Conservation (phyloP, 352 stramenopile species). For the Phytophthora ohioensis region DNA sequence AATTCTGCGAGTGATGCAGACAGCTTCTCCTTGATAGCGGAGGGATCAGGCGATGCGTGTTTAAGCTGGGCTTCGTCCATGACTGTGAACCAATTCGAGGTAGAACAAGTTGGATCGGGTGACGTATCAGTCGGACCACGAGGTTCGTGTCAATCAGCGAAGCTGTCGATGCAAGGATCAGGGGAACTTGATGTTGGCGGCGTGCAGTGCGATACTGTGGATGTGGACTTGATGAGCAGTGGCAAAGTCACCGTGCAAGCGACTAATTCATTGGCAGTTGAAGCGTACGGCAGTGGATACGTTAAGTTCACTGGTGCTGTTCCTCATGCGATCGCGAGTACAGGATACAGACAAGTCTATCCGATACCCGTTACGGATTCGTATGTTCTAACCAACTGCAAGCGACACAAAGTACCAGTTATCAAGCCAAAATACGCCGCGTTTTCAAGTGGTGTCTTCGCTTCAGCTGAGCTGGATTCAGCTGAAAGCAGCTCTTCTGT, state of each 20-base stretch:
- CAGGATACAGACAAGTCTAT: constrained; percentile 12
- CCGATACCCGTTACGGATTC: constrained; percentile 5
- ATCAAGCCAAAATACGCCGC: constrained; percentile 27
- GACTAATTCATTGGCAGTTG: constrained; percentile 25
- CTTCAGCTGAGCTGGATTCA: constrained; percentile 29
- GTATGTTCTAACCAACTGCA: constrained; percentile 24
- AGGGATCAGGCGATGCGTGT: constrained; percentile 33
- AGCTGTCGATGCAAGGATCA: constrained; percentile 35
- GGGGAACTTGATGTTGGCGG: constrained; percentile 48
- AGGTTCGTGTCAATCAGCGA: constrained; percentile 21
- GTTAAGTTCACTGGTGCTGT: constrained; percentile 23
- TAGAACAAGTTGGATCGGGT: constrained; percentile 28
- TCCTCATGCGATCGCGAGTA: constrained; percentile 20
- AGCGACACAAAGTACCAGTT: constrained; percentile 25
- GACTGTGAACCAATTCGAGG: constrained; percentile 11
- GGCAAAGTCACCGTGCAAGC: constrained; percentile 53
- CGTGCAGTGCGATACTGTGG: constrained; percentile 44
- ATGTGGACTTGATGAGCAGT: constrained; percentile 48
- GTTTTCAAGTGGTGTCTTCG: constrained; percentile 11
- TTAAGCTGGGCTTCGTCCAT: constrained; percentile 14
- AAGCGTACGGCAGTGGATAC: constrained; percentile 20
- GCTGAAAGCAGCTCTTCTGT: constrained; percentile 23
- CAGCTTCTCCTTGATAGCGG: constrained; percentile 15
- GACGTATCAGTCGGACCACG: constrained; percentile 23
- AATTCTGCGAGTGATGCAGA: constrained; percentile 12